A percentile compares a stretch with the other conserved stretches of the same genome.
Evolutionary conservation across 2,329 filamentous ascomycete genomes (phyloP).

Genomic region (Neocucurbitaria cava): DNA sequence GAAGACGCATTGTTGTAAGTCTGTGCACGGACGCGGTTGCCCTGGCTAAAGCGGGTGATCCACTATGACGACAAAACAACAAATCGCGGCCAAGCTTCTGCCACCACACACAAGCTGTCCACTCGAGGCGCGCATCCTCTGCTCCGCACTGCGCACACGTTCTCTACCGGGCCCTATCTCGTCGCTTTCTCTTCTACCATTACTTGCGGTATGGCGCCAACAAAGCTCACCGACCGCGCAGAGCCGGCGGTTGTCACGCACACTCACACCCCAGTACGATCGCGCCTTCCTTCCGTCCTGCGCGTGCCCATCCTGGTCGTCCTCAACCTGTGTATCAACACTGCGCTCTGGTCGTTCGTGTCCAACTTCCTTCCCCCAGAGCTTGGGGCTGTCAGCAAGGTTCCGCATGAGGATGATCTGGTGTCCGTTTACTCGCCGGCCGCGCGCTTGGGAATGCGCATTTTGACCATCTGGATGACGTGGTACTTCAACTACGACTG

Average conservation of each 20-base stretch:
- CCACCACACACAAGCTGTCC: constrained; percentile 8
- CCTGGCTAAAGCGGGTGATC: background rate
- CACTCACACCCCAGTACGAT: constrained; percentile 30
- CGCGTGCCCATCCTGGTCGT: constrained; percentile 55
- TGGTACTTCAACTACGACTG: constrained; percentile 80
- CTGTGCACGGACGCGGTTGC: background rate
- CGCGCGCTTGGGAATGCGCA: constrained; percentile 63
- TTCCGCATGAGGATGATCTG: constrained; percentile 63
- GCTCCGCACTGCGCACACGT: constrained; percentile 5
- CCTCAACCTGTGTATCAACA: constrained; percentile 67
- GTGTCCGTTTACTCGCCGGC: constrained; percentile 59
- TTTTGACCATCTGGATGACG: constrained; percentile 70
- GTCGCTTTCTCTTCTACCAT: background rate
- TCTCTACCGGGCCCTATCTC: constrained; percentile 1
- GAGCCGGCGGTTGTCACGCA: constrained; percentile 34
- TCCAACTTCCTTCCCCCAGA: constrained; percentile 68
- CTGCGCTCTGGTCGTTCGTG: constrained; percentile 68
- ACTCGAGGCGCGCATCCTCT: constrained; percentile 25
- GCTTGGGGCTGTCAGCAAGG: constrained; percentile 71
- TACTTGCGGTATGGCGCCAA: constrained; percentile 30
- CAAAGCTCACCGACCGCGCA: constrained; percentile 34
- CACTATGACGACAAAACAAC: constrained; percentile 17
- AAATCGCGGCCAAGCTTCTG: constrained; percentile 2
- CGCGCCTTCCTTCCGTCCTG: constrained; percentile 45
- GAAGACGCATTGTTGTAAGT: background rate